Evolutionary conservation across 208 protist species (phyloP).

Genomic region (Leishmania mexicana): DNA sequence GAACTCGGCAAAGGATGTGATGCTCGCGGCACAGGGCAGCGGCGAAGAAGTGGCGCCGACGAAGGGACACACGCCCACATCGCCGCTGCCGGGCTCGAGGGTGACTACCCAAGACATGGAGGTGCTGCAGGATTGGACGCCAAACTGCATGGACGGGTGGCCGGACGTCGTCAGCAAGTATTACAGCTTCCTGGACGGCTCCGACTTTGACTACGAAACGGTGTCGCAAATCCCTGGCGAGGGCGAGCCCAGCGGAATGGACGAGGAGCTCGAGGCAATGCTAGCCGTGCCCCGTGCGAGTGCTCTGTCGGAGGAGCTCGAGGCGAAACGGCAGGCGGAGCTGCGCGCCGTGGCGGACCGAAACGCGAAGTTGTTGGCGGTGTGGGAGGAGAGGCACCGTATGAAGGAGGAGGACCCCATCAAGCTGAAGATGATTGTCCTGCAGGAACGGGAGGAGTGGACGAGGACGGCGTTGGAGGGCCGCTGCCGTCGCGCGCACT

Average conservation of each 20-base stretch:
- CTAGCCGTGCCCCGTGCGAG: slow-evolving; percentile 2
- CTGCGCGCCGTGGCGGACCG: neutral
- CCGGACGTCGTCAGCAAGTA: slow-evolving; percentile 11
- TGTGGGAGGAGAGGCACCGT: neutral
- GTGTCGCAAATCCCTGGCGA: slow-evolving; percentile 11
- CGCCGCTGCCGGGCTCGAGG: neutral
- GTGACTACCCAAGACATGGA: neutral
- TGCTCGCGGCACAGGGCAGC: neutral
- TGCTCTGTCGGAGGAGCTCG: neutral
- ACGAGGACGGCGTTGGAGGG: slow-evolving; percentile 13
- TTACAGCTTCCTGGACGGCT: slow-evolving; percentile 9
- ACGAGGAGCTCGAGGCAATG: slow-evolving; percentile 6
- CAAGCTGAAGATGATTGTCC: slow-evolving; percentile 3
- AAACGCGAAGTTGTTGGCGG: slow-evolving; percentile 2
- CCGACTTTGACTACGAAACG: slow-evolving; percentile 6
- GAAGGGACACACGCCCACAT: neutral
- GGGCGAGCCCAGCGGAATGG: neutral
- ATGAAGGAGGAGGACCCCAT: neutral
- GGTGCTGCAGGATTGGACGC: neutral
- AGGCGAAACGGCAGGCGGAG: neutral
- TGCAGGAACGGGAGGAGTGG: slow-evolving; percentile 12
- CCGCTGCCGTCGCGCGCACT: slow-evolving; percentile 14
- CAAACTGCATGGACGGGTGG: slow-evolving; percentile 29
- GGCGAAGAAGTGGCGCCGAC: neutral
- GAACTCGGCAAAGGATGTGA: neutral